Base-by-base conservation (phyloP, 2,329 filamentous ascomycete genomes). In the Neopestalotiopsis sp. region DNA sequence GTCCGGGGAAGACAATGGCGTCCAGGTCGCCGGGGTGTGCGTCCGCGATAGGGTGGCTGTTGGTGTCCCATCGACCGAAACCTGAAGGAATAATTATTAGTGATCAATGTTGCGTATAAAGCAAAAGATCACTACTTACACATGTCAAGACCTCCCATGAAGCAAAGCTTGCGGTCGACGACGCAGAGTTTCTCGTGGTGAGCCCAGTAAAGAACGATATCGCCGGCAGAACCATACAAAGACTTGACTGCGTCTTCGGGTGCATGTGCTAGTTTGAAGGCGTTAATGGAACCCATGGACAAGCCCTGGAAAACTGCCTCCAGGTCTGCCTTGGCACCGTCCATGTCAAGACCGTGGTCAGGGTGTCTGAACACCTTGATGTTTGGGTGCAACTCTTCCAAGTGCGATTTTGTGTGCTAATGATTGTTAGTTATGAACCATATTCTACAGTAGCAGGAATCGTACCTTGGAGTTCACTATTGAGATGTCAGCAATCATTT, bases 131-230 rank as follows among this genome's bases (percentile, higher is more conserved):
- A 28, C 17, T 38, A 67, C 84, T 70, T 81, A 87, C 88, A 97
- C 75, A 97, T 85, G 80, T 97, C 94, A 1, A 97, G 83, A 24
- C 94, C 95, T 63, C 94, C 94, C 94, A 97, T 97, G 77, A 98
- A 97, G 2, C 91, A 94, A 68, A 91, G 84, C 10, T 86, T 85
- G n/a, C 91, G 89, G 78, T 98, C 94, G 17, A 98, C 83, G 1
- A 97, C 78, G 73, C 93, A 94, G 0, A 97, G 87, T 81, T 98
- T 98, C 81, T 98, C 94, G 74, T 97, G 94, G 75, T 99, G 96
- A 0, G 96, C 94, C 94, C 94, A 97, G 81, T 94, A 97, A 1
- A 97, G 82, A 12, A 97, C 92, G 1, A 94, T 89, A 73, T 92
- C 94, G 40, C 94, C 92, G 42, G 89, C 89, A 64, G 93, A 91